A percentile compares a stretch with the other conserved stretches of the same genome.
phyloP scores from a whole-genome alignment of 2,329 filamentous ascomycete species.

The Aspergillus niger region DNA sequence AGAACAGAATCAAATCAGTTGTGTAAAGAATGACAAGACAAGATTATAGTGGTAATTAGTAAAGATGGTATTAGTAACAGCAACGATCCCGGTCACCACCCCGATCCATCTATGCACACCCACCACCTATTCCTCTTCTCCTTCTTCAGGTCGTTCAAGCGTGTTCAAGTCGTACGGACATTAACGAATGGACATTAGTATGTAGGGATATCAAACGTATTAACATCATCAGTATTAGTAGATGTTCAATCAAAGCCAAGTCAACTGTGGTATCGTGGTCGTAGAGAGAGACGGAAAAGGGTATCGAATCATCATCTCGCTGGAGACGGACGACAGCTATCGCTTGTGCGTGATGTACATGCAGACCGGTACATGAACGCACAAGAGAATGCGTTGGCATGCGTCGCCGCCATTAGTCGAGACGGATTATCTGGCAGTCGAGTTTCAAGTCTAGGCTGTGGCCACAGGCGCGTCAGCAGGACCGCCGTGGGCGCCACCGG shows the following conservation, averaged over 20 bases:
- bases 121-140: not conserved
- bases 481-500: constrained; percentile 21
- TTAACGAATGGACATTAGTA: not conserved
- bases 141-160: not conserved
- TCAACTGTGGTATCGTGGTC: not conserved
- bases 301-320: not conserved
- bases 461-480: constrained; percentile 19
- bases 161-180: not conserved
- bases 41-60: not conserved
- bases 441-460: not conserved
- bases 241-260: not conserved
- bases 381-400: not conserved
- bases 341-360: not conserved
- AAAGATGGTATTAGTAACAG: not conserved
- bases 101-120: not conserved
- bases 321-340: not conserved
- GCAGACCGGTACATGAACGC: not conserved
- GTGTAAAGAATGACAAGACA: not conserved
- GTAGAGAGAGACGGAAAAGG: not conserved
- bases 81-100: not conserved
- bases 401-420: not conserved
- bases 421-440: not conserved
- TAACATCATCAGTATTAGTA: not conserved
- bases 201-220: not conserved
- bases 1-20: not conserved